Evolutionary conservation across 208 protist genomes (phyloP).

Genomic region (Trypanosoma congolense): DNA sequence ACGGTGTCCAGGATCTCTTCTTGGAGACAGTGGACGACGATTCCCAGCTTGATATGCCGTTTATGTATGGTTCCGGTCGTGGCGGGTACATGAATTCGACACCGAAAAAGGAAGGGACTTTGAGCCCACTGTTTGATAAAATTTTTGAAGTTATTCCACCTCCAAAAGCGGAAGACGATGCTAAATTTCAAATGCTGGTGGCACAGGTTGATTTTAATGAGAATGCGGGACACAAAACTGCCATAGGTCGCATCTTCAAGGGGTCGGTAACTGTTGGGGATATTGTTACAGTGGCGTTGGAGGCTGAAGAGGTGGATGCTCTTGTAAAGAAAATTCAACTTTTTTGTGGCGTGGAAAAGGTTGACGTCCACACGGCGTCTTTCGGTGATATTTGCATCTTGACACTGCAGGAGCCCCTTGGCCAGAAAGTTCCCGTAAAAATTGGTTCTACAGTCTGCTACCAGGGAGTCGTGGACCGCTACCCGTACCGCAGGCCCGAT

Average conservation of each 20-base stretch:
- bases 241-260: constrained; percentile 90
- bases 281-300: constrained; percentile 76
- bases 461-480: constrained; percentile 59
- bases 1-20: constrained; percentile 95
- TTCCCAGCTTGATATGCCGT: constrained; percentile 93
- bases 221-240: constrained; percentile 69
- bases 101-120: constrained; percentile 61
- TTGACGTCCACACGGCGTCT: constrained; percentile 47
- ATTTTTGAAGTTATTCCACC: constrained; percentile 88
- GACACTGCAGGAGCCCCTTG: constrained; percentile 77
- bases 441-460: constrained; percentile 84
- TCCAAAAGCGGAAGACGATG: constrained; percentile 37
- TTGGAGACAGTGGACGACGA: constrained; percentile 91
- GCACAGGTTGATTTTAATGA: constrained; percentile 91
- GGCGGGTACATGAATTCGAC: constrained; percentile 88
- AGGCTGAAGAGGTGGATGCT: constrained; percentile 81
- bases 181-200: constrained; percentile 92
- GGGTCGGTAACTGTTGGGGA: constrained; percentile 86
- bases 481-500: constrained; percentile 90
- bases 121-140: constrained; percentile 92
- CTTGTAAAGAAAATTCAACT: constrained; percentile 83
- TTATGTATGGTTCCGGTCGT: constrained; percentile 93
- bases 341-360: constrained; percentile 80
- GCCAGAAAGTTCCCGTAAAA: constrained; percentile 82
- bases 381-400: constrained; percentile 87